Conservation (phyloP, 106 monocot species). For the Agapanthus africanus region DNA sequence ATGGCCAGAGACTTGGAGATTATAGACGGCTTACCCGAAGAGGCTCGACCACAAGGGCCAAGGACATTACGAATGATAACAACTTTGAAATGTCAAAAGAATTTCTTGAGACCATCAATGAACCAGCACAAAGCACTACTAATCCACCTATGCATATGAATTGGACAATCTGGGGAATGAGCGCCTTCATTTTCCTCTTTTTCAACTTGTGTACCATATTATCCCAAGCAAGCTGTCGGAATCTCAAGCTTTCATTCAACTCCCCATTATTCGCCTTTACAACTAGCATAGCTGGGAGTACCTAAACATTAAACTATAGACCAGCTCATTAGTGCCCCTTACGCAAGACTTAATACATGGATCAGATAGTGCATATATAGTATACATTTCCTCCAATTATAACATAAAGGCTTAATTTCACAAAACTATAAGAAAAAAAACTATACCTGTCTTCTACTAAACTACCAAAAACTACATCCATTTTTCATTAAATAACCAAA, state of each 20-base stretch:
- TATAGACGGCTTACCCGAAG: constrained; percentile 44
- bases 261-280: constrained; percentile 78
- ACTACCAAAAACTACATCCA: too few species aligned
- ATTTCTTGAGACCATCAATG: constrained; percentile 31
- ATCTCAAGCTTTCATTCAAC: constrained; percentile 43
- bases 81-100: constrained; percentile 33
- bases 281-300: constrained; percentile 68
- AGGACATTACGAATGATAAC: constrained; percentile 65
- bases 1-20: not conserved
- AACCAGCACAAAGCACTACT: constrained; percentile 41
- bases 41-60: constrained; percentile 61
- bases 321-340: constrained; percentile 9
- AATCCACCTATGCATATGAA: constrained; percentile 49
- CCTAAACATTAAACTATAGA: constrained; percentile 36
- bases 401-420: too few species aligned
- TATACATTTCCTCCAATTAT: not conserved
- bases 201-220: constrained; percentile 32
- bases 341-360: constrained; percentile 3
- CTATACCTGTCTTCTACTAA: too few species aligned
- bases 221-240: constrained; percentile 51
- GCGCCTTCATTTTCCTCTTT: constrained; percentile 74
- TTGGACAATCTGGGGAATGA: constrained; percentile 67
- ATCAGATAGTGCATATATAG: not conserved
- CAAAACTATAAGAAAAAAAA: too few species aligned
- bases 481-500: too few species aligned